These are phyloP conservation scores for Fusarium guadeloupense DNA, from an alignment of 2,329 filamentous ascomycete genomes.

Conservation along the genomic window DNA sequence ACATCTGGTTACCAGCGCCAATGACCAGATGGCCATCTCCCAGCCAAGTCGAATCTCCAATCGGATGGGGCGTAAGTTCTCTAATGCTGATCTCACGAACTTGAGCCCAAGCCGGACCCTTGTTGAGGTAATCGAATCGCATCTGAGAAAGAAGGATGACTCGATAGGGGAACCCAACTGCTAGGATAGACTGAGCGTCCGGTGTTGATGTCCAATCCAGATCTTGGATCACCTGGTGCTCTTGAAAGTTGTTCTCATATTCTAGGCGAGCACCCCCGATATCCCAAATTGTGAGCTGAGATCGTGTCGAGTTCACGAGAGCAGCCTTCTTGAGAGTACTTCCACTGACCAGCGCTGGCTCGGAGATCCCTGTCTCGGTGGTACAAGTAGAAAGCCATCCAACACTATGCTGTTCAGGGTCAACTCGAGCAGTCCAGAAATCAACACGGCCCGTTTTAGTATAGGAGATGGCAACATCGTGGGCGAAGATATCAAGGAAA, in stretches of 20 bases:
- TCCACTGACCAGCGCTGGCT: conserved; percentile 82
- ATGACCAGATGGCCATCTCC: conserved; percentile 85
- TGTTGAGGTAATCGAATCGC: conserved; percentile 90
- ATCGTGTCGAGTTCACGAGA: conserved; percentile 77
- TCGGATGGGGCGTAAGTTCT: conserved; percentile 85
- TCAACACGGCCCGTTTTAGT: conserved; percentile 77
- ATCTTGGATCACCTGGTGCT: conserved; percentile 80
- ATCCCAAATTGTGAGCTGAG: conserved; percentile 90
- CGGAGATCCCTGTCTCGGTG: conserved; percentile 78
- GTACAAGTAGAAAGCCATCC: conserved; percentile 86
- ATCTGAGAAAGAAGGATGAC: conserved; percentile 86
- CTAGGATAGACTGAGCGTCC: conserved; percentile 86
- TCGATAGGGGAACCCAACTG: conserved; percentile 90
- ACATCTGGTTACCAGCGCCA: conserved; percentile 89
- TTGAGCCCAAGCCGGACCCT: conserved; percentile 87
- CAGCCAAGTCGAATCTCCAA: conserved; percentile 93
- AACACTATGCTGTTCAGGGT: conserved; percentile 65
- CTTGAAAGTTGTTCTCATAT: conserved; percentile 78
- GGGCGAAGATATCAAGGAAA: conserved; percentile 86
- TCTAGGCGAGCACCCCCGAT: conserved; percentile 83
- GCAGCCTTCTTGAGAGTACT: conserved; percentile 89
- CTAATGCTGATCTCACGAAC: conserved; percentile 84
- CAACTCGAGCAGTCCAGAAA: conserved; percentile 85
- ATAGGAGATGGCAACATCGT: conserved; percentile 87
- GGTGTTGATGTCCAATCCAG: conserved; percentile 95